Evolutionary conservation across 179 eudicot genomes (phyloP), one percentile per base, ranked within the genome.

Genomic region (Dionaea muscipula): DNA sequence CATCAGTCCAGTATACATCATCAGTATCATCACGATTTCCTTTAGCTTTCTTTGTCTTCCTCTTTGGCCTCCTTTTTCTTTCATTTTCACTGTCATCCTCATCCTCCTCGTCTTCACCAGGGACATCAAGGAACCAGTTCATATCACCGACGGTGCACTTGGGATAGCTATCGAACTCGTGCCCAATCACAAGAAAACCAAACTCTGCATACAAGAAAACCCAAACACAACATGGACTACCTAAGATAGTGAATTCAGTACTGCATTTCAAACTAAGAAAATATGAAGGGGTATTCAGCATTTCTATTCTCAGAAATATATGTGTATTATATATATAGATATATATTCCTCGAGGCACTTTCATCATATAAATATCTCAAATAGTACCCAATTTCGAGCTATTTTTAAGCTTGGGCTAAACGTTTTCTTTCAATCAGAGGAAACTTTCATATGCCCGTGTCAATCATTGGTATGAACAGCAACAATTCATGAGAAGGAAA

Each of bases 101-200:
- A 14, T 74, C 78, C 0, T 73, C 76, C 14, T 74, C 71, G 2
- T 76, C 80, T 48, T 57, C 53, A 24, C 65, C 55, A 39, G 68
- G 61, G 56, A 84, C 86, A 36, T 82, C 83, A 21, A 91, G 81
- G 68, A 91, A 91, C 98, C 98, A 91, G 47, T 91, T 63, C 70
- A 74, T 53, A 24, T 76, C 81, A 11, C 62, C 60, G 26, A 82
- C 80, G 81, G 66, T 78, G 58, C 59, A 71, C 77, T 77, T 82
- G 0, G 91, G 80, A 68, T 82, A 87, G 38, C 72, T 63, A 54
- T 91, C 87, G 73, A 91, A 87, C 63, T 91, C 95, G 45, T 82
- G 93, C 16, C 96, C 94, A 25, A 76, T 76, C 18, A 84, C 86
- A 54, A 91, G 74, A 57, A 91, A 87, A 20, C 89, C 94, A 68